Percentiles rank a stretch among this genome's conserved stretches.
Evolutionary conservation across 116 monocot genomes (phyloP).

Genomic region (Phalaenopsis hybrid): DNA sequence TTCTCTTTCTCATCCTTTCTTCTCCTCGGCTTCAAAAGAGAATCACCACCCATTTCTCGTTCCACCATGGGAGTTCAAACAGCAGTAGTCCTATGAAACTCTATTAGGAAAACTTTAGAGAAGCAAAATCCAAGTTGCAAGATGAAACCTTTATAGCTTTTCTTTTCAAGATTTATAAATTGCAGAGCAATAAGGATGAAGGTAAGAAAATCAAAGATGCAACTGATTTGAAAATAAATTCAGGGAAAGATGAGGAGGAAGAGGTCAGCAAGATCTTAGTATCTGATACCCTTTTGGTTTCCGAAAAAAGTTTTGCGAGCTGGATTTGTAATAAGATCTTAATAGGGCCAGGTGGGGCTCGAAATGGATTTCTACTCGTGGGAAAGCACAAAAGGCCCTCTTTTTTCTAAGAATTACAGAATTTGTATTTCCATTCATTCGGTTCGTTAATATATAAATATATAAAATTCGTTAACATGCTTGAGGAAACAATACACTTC

Average conservation of each 20-base stretch:
- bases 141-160: constrained; percentile 1
- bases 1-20: constrained; percentile 2
- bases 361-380: not conserved
- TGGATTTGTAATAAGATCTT: not conserved
- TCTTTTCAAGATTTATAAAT: not conserved
- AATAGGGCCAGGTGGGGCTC: not conserved
- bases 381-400: not conserved
- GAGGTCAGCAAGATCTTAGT: not conserved
- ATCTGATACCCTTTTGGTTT: not conserved
- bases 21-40: not conserved
- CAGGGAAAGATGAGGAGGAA: not conserved
- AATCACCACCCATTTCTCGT: constrained; percentile 3
- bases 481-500: too few relatives aligned
- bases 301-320: not conserved
- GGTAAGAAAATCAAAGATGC: not conserved
- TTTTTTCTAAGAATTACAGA: not conserved
- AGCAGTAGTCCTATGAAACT: not conserved
- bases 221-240: not conserved
- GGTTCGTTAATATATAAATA: too few relatives aligned
- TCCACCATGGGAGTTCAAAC: not conserved
- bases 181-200: not conserved
- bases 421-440: too few relatives aligned
- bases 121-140: not conserved
- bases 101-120: not conserved
- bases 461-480: too few relatives aligned